Base-by-base conservation (phyloP, 306 rosid genomes). In the Glycine tomentella region DNA sequence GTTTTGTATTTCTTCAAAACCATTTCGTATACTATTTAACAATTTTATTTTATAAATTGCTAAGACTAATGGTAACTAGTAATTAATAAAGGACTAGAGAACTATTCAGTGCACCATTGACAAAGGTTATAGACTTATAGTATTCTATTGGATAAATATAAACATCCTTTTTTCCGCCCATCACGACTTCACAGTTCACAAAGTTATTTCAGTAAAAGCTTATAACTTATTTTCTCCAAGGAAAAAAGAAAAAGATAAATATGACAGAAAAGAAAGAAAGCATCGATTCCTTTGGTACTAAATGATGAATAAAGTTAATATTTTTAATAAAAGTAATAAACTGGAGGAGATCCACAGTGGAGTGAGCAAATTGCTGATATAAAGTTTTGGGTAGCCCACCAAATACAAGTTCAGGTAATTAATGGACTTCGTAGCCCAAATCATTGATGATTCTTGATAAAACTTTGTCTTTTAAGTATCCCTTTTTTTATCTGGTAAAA, bases 231-330 rank as follows among this genome's bases (percentile, higher is more conserved):
- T 16, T 67, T 69, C 6, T 58, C 65, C 10, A 10, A 70, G 25
- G 46, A 42, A 42, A 51, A 15, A 78, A 70, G 40, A 51, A 8
- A 68, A 70, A 70, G 66, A 70, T 20, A 44, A 48, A 42, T 31
- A 42, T 15, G 76, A 56, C 50, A n/a, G 48, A 46, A 78, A 72
- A 72, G 51, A 31, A 16, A 72, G 31, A 17, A 53, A 57, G 86
- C 20, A 78, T 64, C 48, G 15, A 53, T 78, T 64, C 83, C 57
- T 13, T 38, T 46, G 8, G 55, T 61, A 62, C 65, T 58, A 17
- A 8, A 72, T 20, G 45, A 48, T 20, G 68, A 77, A 44, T 59
- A 83, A 78, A 78, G 80, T 14, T 6, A 34, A 49, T n/a, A n/a
- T n/a, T n/a, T n/a, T n/a, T n/a, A n/a, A n/a, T n/a, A n/a, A n/a